These are phyloP conservation scores for Starmera dryadoides DNA, from an alignment of 805 yeast genomes.

Conservation along the genomic window DNA sequence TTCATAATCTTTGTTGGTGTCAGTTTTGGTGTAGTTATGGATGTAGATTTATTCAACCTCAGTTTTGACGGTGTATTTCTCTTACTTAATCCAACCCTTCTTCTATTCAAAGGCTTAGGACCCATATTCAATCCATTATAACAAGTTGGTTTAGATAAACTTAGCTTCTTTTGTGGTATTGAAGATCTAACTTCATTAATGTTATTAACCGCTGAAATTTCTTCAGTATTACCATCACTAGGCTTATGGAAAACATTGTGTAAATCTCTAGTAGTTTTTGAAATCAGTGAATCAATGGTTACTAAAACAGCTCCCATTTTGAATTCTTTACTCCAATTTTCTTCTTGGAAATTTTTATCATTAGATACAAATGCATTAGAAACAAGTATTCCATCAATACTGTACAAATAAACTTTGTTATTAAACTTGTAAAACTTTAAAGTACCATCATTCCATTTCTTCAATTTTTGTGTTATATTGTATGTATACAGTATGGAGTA, in stretches of 20 bases:
- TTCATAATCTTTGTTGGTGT: no score
- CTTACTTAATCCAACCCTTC: conserved; percentile 15
- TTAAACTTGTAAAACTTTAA: conserved; percentile 15
- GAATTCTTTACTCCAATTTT: conserved; percentile 10
- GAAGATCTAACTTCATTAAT: background rate
- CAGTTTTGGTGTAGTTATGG: no score
- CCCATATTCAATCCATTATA: background rate
- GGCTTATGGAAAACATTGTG: conserved; percentile 10
- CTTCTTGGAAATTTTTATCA: conserved; percentile 3
- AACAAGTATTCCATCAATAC: conserved; percentile 9
- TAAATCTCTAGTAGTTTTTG: conserved; percentile 11
- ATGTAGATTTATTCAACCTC: no score
- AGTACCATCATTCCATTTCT: conserved; percentile 19
- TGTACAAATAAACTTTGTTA: conserved; percentile 13
- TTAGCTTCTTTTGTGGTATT: background rate
- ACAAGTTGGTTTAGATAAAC: no score
- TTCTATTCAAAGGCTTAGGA: background rate
- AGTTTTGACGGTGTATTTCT: background rate
- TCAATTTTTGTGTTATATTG: conserved; percentile 13
- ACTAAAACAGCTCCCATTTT: conserved; percentile 12
- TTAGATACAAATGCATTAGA: conserved; percentile 11
- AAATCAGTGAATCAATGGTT: conserved; percentile 6
- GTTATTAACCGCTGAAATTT: no score
- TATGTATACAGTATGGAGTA: conserved; percentile 14
- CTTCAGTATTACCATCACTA: background rate